Conservation (phyloP, 108 stramenopile genomes). For the Skeletonema costatum region DNA sequence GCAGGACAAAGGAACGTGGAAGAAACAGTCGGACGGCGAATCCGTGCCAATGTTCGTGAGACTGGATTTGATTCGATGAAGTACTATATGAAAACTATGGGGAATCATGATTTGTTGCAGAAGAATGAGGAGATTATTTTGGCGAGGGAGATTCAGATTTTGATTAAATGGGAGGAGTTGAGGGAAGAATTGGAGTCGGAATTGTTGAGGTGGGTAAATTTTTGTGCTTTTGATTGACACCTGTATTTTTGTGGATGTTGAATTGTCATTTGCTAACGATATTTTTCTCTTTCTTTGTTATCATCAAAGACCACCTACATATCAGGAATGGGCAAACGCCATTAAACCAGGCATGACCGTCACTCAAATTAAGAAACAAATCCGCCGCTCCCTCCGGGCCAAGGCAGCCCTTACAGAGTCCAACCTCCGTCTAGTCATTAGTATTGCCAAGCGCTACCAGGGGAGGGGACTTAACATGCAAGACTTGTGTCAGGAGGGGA, state of each 20-base stretch:
- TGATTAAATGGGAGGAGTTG: conserved; percentile 77
- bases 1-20: conserved; percentile 3
- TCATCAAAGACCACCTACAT: conserved; percentile 71
- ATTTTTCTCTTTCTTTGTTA: conserved; percentile 5
- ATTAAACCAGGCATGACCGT: conserved; percentile 77
- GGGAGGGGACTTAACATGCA: conserved; percentile 81
- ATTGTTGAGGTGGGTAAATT: conserved; percentile 45
- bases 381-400: conserved; percentile 81
- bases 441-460: conserved; percentile 90
- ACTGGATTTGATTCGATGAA: conserved; percentile 84
- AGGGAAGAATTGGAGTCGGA: conserved; percentile 74
- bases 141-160: conserved; percentile 85
- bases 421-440: conserved; percentile 90
- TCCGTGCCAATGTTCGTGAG: conserved; percentile 71
- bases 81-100: conserved; percentile 86
- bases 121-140: conserved; percentile 89
- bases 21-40: conserved; percentile 33
- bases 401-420: conserved; percentile 86
- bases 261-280: neutral
- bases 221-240: neutral
- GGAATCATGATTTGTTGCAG: conserved; percentile 85
- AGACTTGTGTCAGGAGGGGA: conserved; percentile 95
- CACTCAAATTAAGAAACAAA: conserved; percentile 87
- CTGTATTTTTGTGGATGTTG: neutral
- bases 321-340: conserved; percentile 82